Evolutionary conservation across 768 basidiomycete species (phyloP), one percentile per base, ranked within the genome.

Genomic region (Rhizopogon roseolus): DNA sequence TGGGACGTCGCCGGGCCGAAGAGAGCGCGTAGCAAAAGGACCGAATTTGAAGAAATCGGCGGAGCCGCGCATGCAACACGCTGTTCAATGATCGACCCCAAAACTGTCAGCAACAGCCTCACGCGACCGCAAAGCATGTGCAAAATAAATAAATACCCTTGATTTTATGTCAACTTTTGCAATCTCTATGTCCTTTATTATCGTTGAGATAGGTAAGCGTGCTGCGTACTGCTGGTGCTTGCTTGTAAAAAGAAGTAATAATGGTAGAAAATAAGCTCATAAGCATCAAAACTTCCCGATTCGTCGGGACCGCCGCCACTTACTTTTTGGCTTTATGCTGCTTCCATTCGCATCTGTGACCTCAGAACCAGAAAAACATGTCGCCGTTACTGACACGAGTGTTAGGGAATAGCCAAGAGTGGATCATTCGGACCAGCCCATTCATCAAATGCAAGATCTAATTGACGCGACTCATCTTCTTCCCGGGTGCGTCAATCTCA

Each of bases 91-190:
- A 56, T 46, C 46, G 56, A 62, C 66, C 66, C 66, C 58, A 70
- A 70, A 67, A 61, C 68, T 68, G 66, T 68, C 66, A 68, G 11
- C 11, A 41, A 60, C 59, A 64, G 61, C 50, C 56, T 57, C 59
- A 53, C 53, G 56, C 54, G 42, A 58, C 60, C 52, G 57, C 34
- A 55, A 64, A 53, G 54, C 48, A 56, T 34, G 55, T 39, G 16
- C 9, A 41, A 50, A 41, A 19, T 22, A 22, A 40, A 11, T 6
- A 50, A 37, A 40, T 39, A 54, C 54, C 37, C 42, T 40, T 36
- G 16, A 46, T 36, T 62, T 67, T 66, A 67, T 70, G 66, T 70
- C 68, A 64, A 59, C 22, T 29, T 29, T 49, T 45, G 45, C 48
- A 54, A 49, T 38, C 27, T 29, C 48, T 57, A 49, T 52, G 57